These are phyloP conservation scores for Sarocladium kiliense DNA, from an alignment of 2,329 filamentous ascomycete genomes.

Conservation along the genomic window DNA sequence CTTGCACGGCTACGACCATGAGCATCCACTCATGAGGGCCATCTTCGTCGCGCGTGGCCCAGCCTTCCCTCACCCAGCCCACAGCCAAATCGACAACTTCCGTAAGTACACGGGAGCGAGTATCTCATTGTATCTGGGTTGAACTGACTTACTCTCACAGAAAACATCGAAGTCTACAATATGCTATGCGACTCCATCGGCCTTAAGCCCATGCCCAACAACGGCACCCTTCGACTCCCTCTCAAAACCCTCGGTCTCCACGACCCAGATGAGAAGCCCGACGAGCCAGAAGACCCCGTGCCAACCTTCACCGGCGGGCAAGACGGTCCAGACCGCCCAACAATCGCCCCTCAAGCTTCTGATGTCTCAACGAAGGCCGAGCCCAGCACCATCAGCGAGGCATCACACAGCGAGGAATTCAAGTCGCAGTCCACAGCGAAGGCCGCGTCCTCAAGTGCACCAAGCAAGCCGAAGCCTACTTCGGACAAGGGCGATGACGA, in stretches of 20 bases:
- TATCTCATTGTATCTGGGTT: too few relatives aligned
- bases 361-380: conserved; percentile 10
- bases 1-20: conserved; percentile 90
- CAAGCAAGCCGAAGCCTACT: conserved; percentile 7
- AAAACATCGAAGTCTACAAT: conserved; percentile 95
- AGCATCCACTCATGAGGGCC: conserved; percentile 91
- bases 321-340: conserved; percentile 9
- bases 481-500: conserved; percentile 17
- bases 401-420: not conserved
- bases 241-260: conserved; percentile 61
- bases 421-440: conserved; percentile 12
- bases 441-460: conserved; percentile 2
- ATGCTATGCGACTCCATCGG: conserved; percentile 85
- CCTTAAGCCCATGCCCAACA: conserved; percentile 70
- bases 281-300: conserved; percentile 50
- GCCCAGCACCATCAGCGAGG: not conserved
- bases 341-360: not conserved
- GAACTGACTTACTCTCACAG: too few relatives aligned
- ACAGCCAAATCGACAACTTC: conserved; percentile 74
- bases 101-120: too few relatives aligned
- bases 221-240: conserved; percentile 76
- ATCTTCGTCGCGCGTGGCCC: conserved; percentile 92
- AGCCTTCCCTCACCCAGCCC: conserved; percentile 80
- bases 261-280: conserved; percentile 39
- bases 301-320: conserved; percentile 14